Percentiles rank a stretch among this genome's conserved stretches.
Evolutionary conservation across 176 grass and related monocot genomes (phyloP).

Genomic region (Phoenix roebelenii): DNA sequence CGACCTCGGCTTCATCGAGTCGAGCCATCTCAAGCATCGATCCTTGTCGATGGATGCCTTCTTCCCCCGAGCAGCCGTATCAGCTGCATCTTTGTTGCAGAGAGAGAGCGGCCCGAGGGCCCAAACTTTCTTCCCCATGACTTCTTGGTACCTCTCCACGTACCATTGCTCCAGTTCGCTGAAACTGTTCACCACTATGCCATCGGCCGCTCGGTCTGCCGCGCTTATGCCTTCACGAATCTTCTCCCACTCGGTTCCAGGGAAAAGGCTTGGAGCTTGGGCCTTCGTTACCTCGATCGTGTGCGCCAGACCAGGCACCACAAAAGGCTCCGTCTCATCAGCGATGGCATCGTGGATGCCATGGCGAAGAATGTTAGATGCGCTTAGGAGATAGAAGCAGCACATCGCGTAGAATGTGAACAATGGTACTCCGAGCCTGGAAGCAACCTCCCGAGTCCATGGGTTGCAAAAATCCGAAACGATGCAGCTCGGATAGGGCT

Average conservation of each 20-base stretch:
- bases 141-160: conserved; percentile 15
- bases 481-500: conserved; percentile 28
- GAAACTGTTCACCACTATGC: conserved; percentile 59
- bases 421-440: conserved; percentile 23
- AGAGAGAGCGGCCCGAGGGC: conserved; percentile 40
- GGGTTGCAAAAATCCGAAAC: conserved; percentile 42
- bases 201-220: conserved; percentile 41
- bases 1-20: conserved; percentile 1
- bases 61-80: neutral
- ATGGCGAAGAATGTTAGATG: conserved; percentile 25
- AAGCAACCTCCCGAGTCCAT: conserved; percentile 34
- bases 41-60: neutral
- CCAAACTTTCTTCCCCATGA: conserved; percentile 39
- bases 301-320: conserved; percentile 27
- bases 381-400: conserved; percentile 34
- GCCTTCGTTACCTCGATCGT: conserved; percentile 24
- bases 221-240: conserved; percentile 2
- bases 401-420: conserved; percentile 42
- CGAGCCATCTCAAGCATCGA: conserved; percentile 3
- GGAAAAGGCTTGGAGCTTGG: conserved; percentile 27
- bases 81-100: conserved; percentile 17
- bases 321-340: conserved; percentile 25
- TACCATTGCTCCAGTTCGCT: conserved; percentile 32
- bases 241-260: neutral
- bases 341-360: conserved; percentile 23